Base-by-base conservation (phyloP, 129 eudicot genomes). In the Pittosporum tobira region DNA sequence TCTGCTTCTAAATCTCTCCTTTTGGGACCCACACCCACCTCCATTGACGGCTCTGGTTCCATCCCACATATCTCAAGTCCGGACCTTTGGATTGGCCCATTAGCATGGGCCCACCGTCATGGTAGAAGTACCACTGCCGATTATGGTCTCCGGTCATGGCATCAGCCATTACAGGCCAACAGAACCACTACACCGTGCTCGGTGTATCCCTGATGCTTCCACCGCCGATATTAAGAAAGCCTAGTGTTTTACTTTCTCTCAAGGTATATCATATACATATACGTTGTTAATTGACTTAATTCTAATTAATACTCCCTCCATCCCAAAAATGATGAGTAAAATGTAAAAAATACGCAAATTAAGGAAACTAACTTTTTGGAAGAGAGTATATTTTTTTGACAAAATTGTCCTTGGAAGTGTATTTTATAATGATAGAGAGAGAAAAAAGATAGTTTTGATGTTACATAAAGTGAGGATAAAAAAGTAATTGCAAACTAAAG, bases 191-290 rank as follows among this genome's bases (percentile, higher is more conserved):
- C 68, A 59, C 74, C 24, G 81, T 82, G 27, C 70, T 89, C 36
- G 97, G 97, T 6, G 74, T 89, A 23, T 55, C 88, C 2, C 75
- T 11, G 71, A 75, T 62, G 88, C 97, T 63, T 65, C 97, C 58
- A 13, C 80, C 20, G 61, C 79, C 18, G 95, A 85, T 57, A 85
- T 89, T 20, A 89, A 89, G 59, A 85, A 63, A 71, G 95, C 97
- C 28, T 89, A 79, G 74, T 95, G 97, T 29, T 73, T 82, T 53
- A n/a, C 95, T 89, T 34, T 93, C 97, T 66, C 88, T 79, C 57
- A 89, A 82, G 95, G 97, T 88, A 59, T 38, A 45, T 15, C 16
- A 50, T 2, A 6, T 34, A 34, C 10, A 34, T 34, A 34, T 5
- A 8, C 10, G 1, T 5, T 34, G 40, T 6, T 34, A 6, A 9